These are phyloP conservation scores for Colletotrichum tropicale DNA, from an alignment of 2,329 filamentous ascomycete genomes.

Conservation along the genomic window DNA sequence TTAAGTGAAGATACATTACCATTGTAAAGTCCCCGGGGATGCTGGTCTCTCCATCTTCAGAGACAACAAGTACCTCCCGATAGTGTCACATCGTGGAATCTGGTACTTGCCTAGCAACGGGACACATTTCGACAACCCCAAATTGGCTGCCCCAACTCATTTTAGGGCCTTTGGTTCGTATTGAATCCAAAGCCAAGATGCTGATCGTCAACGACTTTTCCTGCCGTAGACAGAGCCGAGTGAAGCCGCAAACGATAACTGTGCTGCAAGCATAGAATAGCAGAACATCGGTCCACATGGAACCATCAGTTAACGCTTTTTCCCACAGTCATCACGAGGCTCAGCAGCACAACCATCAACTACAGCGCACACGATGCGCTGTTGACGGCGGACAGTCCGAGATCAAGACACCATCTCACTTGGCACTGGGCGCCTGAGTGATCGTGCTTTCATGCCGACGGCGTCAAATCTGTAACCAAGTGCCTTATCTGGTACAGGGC, in stretches of 20 bases:
- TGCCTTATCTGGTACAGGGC: not conserved
- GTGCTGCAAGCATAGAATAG: not conserved
- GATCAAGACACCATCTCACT: not conserved
- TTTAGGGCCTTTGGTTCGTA: not conserved
- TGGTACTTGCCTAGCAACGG: not conserved
- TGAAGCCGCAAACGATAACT: not conserved
- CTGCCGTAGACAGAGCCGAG: not conserved
- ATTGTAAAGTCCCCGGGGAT: not conserved
- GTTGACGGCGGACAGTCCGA: not conserved
- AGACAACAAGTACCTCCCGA: not conserved
- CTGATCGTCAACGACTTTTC: not conserved
- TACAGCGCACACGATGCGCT: not conserved
- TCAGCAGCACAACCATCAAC: not conserved
- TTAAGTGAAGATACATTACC: not conserved
- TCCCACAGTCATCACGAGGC: not conserved
- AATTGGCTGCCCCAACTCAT: not conserved
- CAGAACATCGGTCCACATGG: not conserved
- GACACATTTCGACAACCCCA: conserved; percentile 2
- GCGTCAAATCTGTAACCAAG: conserved; percentile 3
- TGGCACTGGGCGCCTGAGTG: not conserved
- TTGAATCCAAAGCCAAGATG: not conserved
- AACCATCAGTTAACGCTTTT: not conserved
- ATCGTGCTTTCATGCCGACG: not conserved
- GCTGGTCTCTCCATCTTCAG: not conserved
- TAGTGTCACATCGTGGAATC: not conserved